Evolutionary conservation across 148 eudicot genomes (phyloP).

Genomic region (Pharnaceum exiguum): DNA sequence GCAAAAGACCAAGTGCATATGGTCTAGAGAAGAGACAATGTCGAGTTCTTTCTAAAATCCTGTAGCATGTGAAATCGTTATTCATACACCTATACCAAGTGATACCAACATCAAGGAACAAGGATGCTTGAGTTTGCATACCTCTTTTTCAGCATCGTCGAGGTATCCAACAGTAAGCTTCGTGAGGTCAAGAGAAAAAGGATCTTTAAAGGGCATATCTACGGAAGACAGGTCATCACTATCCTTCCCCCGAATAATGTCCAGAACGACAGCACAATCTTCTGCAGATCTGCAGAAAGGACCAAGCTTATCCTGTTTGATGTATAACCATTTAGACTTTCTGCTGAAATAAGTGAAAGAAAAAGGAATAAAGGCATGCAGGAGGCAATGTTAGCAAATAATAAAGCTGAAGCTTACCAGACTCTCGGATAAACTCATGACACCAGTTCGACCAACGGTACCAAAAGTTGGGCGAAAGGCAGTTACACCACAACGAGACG

Average conservation of each 20-base stretch:
- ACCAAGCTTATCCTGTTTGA: conserved; percentile 82
- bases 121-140: no score
- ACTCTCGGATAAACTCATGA: conserved; percentile 90
- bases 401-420: conserved; percentile 37
- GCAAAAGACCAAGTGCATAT: background rate
- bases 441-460: conserved; percentile 84
- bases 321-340: background rate
- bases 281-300: conserved; percentile 87
- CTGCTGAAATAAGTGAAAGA: background rate
- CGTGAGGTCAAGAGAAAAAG: conserved; percentile 69
- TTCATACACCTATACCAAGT: no score
- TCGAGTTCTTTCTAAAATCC: background rate
- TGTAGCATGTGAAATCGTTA: no score
- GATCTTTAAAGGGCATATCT: conserved; percentile 57
- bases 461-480: conserved; percentile 89
- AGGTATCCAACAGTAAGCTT: conserved; percentile 85
- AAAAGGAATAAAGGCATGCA: background rate
- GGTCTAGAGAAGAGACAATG: background rate
- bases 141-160: conserved; percentile 89
- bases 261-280: conserved; percentile 70
- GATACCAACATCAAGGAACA: no score
- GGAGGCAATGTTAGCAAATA: background rate
- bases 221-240: conserved; percentile 79
- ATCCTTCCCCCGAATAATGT: conserved; percentile 74
- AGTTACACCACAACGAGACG: conserved; percentile 87